A percentile compares a stretch with the other conserved stretches of the same genome.
Evolutionary conservation across 306 rosid genomes (phyloP).

Genomic region (Inga oerstediana): DNA sequence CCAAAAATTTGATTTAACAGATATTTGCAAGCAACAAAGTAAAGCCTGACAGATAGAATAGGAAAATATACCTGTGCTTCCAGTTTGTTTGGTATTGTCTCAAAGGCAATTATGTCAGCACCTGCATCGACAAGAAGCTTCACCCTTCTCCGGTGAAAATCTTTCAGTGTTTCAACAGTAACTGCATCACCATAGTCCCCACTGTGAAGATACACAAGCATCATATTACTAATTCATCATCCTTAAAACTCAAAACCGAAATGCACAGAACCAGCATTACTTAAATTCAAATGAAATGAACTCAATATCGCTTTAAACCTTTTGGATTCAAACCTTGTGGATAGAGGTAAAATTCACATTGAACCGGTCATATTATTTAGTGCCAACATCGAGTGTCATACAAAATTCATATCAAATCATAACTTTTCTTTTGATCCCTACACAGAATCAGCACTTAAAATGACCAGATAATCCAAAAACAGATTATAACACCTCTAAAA

Average conservation of each 20-base stretch:
- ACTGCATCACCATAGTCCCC: constrained; percentile 76
- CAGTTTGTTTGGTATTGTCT: constrained; percentile 80
- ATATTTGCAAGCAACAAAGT: not conserved
- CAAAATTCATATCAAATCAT: not conserved
- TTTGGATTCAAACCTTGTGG: not conserved
- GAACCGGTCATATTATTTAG: not conserved
- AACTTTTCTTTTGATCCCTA: not conserved
- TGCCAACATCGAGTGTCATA: not conserved
- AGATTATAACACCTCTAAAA: not conserved
- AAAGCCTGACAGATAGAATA: not conserved
- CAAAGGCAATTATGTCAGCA: constrained; percentile 87
- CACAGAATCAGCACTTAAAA: not conserved
- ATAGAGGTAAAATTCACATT: not conserved
- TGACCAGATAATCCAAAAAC: not conserved
- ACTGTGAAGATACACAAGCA: constrained; percentile 42
- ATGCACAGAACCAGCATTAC: not conserved
- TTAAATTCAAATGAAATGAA: not conserved
- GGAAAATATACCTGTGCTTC: constrained; percentile 68
- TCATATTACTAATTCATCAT: not conserved
- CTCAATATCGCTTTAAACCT: not conserved
- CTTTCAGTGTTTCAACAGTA: constrained; percentile 63
- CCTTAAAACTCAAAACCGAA: not conserved
- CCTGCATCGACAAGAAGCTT: constrained; percentile 76
- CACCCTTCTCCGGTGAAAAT: constrained; percentile 79
- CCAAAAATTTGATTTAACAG: not conserved